These are phyloP conservation scores for Casaregolazyma suthepensis DNA, from an alignment of 1,139 yeast genomes.

Conservation along the genomic window DNA sequence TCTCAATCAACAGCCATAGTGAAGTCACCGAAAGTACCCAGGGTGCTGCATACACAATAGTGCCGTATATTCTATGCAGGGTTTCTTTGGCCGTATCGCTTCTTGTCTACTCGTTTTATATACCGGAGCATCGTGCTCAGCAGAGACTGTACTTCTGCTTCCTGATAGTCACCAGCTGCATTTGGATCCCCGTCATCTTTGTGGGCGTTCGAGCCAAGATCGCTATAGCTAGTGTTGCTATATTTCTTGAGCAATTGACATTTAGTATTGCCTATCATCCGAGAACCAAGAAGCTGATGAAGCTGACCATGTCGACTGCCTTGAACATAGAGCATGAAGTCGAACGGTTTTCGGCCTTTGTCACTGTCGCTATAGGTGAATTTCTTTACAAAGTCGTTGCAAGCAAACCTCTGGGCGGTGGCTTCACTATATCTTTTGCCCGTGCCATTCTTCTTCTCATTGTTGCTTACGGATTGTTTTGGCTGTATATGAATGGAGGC, in stretches of 20 bases:
- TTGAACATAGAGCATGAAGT: slow-evolving; percentile 63
- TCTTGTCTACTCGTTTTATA: slow-evolving; percentile 43
- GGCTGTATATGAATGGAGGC: slow-evolving; percentile 53
- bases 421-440: slow-evolving; percentile 41
- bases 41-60: slow-evolving; percentile 36
- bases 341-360: slow-evolving; percentile 54
- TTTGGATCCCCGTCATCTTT: slow-evolving; percentile 43
- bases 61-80: slow-evolving; percentile 24
- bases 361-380: slow-evolving; percentile 62
- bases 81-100: slow-evolving; percentile 19
- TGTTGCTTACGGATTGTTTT: slow-evolving; percentile 46
- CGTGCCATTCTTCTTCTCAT: slow-evolving; percentile 48
- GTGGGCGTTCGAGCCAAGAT: slow-evolving; percentile 43
- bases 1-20: slow-evolving; percentile 48
- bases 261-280: slow-evolving; percentile 42
- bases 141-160: slow-evolving; percentile 37
- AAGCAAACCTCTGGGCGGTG: slow-evolving; percentile 42
- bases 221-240: slow-evolving; percentile 41
- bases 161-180: slow-evolving; percentile 31
- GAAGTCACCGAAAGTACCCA: slow-evolving; percentile 33
- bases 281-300: slow-evolving; percentile 38
- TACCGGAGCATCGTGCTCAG: slow-evolving; percentile 52
- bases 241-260: slow-evolving; percentile 37
- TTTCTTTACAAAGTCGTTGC: slow-evolving; percentile 56
- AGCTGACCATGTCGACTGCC: slow-evolving; percentile 50